Base-by-base conservation (phyloP, 2,329 filamentous ascomycete genomes). In the Biscogniauxia sp. region DNA sequence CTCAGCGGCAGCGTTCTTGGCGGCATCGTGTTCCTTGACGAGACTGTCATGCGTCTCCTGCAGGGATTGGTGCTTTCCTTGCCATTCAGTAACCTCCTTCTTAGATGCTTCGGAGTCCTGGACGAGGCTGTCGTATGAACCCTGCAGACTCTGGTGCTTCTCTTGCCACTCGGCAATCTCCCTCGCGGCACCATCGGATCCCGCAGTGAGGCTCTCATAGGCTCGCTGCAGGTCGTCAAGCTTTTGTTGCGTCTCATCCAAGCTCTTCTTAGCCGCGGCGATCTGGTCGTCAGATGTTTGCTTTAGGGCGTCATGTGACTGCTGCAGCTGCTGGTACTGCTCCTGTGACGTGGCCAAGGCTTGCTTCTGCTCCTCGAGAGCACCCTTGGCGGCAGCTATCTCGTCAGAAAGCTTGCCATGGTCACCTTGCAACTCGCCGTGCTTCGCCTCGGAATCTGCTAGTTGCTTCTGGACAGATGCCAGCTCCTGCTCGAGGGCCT, bases 381-480 rank as follows among this genome's bases (percentile, higher is more conserved):
- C 62, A 23, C 64, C 57, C 61, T 69, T 70, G 28, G 64, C 60
- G 13, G 66, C 65, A 15, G 56, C 61, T 13, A 73, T 59, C 59
- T 72, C 69, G n/a, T 68, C 65, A 1, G 59, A 55, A 17, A 70
- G 63, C 54, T 68, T 69, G 58, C n/a, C 57, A 26, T 69, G 66
- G 32, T 68, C 66, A 28, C 60, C 64, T 56, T 76, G 68, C 9
- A 76, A 68, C 23, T 70, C 59, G 50, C 71, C 69, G 41, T 75
- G 72, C 60, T 75, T 74, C 60, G 74, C 64, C 26, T 62, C 63
- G n/a, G 71, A 70, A 53, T 75, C 72, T 56, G 70, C 68, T 28
- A 78, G 68, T 60, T 77, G 71, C 55, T 74, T 61, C 68, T 76
- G 73, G 49, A 74, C 66, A 5, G 71, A 61, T 3, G 72, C 65